phyloP scores from a whole-genome alignment of 768 basidiomycete species.

The Boletus bicolor region DNA sequence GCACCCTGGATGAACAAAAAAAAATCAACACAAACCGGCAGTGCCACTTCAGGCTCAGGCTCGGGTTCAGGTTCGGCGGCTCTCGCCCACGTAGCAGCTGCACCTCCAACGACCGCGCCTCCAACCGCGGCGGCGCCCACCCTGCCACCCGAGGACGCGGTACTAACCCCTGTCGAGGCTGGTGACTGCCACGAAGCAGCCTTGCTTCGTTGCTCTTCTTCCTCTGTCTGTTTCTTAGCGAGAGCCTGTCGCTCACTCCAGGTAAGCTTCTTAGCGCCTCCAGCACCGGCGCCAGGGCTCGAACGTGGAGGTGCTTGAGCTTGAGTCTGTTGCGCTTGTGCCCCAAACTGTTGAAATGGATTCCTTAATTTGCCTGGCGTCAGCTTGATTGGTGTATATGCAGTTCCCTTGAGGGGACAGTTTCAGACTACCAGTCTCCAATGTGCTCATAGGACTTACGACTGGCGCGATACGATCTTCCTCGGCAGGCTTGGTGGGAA shows the following conservation, averaged over 20 bases:
- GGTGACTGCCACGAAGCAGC: slow-evolving; percentile 48
- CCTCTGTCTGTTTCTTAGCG: slow-evolving; percentile 83
- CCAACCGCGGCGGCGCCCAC: slow-evolving; percentile 31
- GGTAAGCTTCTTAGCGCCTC: slow-evolving; percentile 73
- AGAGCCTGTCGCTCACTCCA: slow-evolving; percentile 92
- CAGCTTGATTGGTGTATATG: slow-evolving; percentile 85
- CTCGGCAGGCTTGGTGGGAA: slow-evolving; percentile 64
- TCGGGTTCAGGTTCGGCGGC: slow-evolving; percentile 25
- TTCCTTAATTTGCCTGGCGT: slow-evolving; percentile 87
- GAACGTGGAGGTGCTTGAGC: slow-evolving; percentile 29
- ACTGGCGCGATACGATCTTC: slow-evolving; percentile 85
- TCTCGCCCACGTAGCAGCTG: slow-evolving; percentile 23
- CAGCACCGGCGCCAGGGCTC: slow-evolving; percentile 12
- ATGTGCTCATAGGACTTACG: slow-evolving; percentile 25
- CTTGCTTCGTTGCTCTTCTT: slow-evolving; percentile 67
- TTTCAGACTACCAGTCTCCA: neutral
- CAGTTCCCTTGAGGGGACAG: slow-evolving; percentile 51
- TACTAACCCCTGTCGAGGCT: slow-evolving; percentile 30
- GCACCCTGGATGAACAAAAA: neutral
- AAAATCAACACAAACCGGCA: slow-evolving; percentile 26
- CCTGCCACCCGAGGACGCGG: slow-evolving; percentile 38
- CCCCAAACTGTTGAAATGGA: slow-evolving; percentile 65
- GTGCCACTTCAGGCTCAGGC: slow-evolving; percentile 30
- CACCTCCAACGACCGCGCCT: slow-evolving; percentile 30
- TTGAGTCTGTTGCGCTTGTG: slow-evolving; percentile 38